Conservation (phyloP, 768 basidiomycete species). For the Boletus rubescentipes region DNA sequence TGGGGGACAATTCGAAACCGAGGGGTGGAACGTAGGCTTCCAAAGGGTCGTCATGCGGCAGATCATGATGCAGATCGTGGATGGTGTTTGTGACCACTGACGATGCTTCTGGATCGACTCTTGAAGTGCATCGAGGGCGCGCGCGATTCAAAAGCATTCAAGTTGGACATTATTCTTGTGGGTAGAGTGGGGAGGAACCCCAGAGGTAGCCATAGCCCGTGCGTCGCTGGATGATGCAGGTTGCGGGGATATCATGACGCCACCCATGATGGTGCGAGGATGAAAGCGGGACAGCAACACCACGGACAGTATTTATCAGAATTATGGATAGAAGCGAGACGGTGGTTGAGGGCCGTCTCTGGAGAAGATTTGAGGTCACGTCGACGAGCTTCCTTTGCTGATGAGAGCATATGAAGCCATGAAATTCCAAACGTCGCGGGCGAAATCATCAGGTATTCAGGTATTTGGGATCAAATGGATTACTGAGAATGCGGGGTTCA, state of each 20-base stretch:
- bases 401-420: slow-evolving; percentile 19
- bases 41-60: too few species aligned
- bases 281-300: slow-evolving; percentile 33
- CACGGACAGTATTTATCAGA: slow-evolving; percentile 1
- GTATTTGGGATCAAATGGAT: slow-evolving; percentile 14
- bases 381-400: background rate
- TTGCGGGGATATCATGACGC: slow-evolving; percentile 25
- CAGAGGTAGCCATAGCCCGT: too few species aligned
- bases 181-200: too few species aligned
- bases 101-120: too few species aligned
- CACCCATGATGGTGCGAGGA: slow-evolving; percentile 30
- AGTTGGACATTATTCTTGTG: too few species aligned
- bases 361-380: background rate
- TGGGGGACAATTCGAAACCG: too few species aligned
- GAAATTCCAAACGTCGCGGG: slow-evolving; percentile 10
- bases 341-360: background rate
- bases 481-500: slow-evolving; percentile 27
- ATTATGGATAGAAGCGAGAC: background rate
- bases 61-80: too few species aligned
- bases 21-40: too few species aligned
- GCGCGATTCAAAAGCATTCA: too few species aligned
- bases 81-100: too few species aligned
- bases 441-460: slow-evolving; percentile 6
- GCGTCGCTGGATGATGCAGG: slow-evolving; percentile 34
- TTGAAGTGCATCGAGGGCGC: too few species aligned